Percentiles rank a stretch among this genome's conserved stretches.
phyloP scores from a whole-genome alignment of 192 early-diverging fungal genomes.

The Thamnidium elegans region DNA sequence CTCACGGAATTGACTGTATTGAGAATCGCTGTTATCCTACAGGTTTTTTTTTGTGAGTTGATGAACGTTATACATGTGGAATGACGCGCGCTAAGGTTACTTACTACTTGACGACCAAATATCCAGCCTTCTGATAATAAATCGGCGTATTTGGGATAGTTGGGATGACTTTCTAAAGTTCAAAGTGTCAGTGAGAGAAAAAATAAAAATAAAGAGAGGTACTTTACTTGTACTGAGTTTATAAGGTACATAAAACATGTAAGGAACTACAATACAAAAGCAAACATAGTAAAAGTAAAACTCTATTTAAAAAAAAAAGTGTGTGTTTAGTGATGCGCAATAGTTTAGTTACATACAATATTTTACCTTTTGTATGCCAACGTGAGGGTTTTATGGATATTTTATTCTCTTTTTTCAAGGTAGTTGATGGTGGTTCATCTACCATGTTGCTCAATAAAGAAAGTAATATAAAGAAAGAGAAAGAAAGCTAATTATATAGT shows the following conservation, averaged over 20 bases:
- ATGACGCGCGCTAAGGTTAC: neutral
- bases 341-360: neutral
- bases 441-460: too few relatives aligned
- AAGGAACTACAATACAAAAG: conserved; percentile 54
- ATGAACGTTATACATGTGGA: too few relatives aligned
- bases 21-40: conserved; percentile 72
- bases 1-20: conserved; percentile 66
- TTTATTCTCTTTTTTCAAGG: neutral
- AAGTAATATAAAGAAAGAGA: too few relatives aligned
- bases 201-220: conserved; percentile 24
- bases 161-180: conserved; percentile 36
- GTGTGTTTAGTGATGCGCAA: neutral
- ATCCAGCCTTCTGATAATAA: conserved; percentile 68
- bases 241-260: conserved; percentile 64
- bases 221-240: conserved; percentile 49
- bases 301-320: conserved; percentile 47
- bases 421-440: neutral
- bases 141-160: conserved; percentile 42
- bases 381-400: conserved; percentile 42
- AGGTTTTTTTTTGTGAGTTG: neutral
- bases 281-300: conserved; percentile 74
- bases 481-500: too few relatives aligned
- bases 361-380: conserved; percentile 47
- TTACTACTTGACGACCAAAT: conserved; percentile 60
- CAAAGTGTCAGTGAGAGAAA: neutral